These are phyloP conservation scores for Penicillium lagena DNA, from an alignment of 495 filamentous ascomycete genomes.

Conservation along the genomic window DNA sequence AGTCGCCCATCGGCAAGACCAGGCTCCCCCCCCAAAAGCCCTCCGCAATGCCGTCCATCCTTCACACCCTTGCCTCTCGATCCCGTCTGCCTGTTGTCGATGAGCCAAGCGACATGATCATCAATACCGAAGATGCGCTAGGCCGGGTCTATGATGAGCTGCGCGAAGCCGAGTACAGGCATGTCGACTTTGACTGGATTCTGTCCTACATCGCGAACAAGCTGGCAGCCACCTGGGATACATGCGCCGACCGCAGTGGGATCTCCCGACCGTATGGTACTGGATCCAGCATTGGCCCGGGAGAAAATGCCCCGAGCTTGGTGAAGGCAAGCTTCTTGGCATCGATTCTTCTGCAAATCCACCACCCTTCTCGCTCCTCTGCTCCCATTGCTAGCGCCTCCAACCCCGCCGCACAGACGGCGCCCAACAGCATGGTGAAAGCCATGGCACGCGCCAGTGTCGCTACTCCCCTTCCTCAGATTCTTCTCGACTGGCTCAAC, in stretches of 20 bases:
- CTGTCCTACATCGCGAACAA: conserved; percentile 49
- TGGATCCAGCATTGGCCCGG: conserved; percentile 54
- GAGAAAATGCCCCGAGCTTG: conserved; percentile 47
- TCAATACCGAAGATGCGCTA: conserved; percentile 38
- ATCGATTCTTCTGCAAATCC: conserved; percentile 63
- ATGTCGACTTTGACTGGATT: conserved; percentile 46
- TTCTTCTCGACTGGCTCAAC: conserved; percentile 75
- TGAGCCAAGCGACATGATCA: conserved; percentile 39
- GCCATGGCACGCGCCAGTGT: conserved; percentile 29
- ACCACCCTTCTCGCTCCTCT: conserved; percentile 52
- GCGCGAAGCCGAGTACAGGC: conserved; percentile 43
- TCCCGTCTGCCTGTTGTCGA: conserved; percentile 24
- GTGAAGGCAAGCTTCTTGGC: conserved; percentile 70
- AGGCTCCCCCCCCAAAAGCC: conserved; percentile 41
- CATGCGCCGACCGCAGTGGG: conserved; percentile 35
- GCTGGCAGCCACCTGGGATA: conserved; percentile 54
- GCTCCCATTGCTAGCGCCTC: conserved; percentile 19
- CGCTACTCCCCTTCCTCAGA: conserved; percentile 54
- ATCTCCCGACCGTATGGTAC: conserved; percentile 43
- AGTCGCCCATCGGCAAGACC: conserved; percentile 31
- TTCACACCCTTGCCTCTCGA: conserved; percentile 33
- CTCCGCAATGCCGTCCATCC: conserved; percentile 43
- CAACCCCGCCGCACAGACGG: conserved; percentile 15
- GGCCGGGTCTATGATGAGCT: conserved; percentile 50
- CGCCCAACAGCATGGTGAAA: conserved; percentile 23